Evolutionary conservation across 305 asterid genomes (phyloP).

Genomic region (Caryopteris hybrid): DNA sequence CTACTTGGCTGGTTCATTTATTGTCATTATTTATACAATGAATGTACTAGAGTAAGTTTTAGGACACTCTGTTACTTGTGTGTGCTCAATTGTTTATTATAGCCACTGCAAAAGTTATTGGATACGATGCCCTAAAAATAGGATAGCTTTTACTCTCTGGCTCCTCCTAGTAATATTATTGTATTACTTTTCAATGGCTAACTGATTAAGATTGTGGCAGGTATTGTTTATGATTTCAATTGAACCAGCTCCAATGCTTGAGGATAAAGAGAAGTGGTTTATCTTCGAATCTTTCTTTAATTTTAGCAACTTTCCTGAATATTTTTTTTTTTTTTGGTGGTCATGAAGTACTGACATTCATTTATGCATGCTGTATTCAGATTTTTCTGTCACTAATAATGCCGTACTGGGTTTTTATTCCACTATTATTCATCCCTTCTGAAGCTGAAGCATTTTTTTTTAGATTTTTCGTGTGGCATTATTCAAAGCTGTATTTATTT

Average conservation of each 20-base stretch:
- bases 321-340: too few species aligned
- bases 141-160: constrained; percentile 3
- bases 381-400: not conserved
- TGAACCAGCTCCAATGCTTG: constrained; percentile 99
- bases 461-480: not conserved
- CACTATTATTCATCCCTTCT: not conserved
- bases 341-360: not conserved
- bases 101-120: constrained; percentile 7
- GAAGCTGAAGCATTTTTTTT: constrained; percentile 8
- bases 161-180: constrained; percentile 11
- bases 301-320: constrained; percentile 5
- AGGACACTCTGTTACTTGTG: not conserved
- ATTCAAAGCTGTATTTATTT: not conserved
- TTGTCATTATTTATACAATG: not conserved
- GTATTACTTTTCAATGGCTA: constrained; percentile 26
- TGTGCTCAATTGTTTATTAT: not conserved
- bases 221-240: constrained; percentile 94
- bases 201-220: constrained; percentile 43
- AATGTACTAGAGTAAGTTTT: not conserved
- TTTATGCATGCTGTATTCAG: constrained; percentile 1
- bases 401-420: not conserved
- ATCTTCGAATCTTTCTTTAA: constrained; percentile 30
- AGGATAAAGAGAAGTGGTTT: constrained; percentile 98
- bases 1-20: not conserved
- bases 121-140: not conserved